These are phyloP conservation scores for Camelina sativa DNA, from an alignment of 345 rosid species.

Conservation along the genomic window DNA sequence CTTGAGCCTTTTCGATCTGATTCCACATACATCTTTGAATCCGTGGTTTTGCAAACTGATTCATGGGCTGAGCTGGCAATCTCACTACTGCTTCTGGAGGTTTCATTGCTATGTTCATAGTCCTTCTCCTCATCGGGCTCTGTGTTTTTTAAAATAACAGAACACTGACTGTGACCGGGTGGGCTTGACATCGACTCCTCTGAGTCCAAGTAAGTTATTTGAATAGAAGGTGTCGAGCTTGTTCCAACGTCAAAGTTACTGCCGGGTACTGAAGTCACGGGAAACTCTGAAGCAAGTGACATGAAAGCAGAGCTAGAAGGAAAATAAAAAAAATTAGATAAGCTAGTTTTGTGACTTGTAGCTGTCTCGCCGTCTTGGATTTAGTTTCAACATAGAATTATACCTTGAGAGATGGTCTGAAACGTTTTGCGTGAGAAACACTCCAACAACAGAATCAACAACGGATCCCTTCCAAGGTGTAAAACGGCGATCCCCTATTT, in stretches of 20 bases:
- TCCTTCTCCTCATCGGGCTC: constrained; percentile 56
- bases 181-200: constrained; percentile 54
- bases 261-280: constrained; percentile 46
- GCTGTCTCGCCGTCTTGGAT: constrained; percentile 2
- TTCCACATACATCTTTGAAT: constrained; percentile 40
- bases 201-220: constrained; percentile 52
- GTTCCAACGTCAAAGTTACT: constrained; percentile 48
- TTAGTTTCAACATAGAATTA: constrained; percentile 17
- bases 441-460: constrained; percentile 96
- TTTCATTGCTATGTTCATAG: constrained; percentile 52
- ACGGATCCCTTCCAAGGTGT: constrained; percentile 97
- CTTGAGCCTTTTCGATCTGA: constrained; percentile 43
- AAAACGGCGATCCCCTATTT: constrained; percentile 90
- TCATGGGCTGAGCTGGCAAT: constrained; percentile 46
- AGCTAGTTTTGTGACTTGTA: constrained; percentile 32
- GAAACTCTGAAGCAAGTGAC: constrained; percentile 84
- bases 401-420: constrained; percentile 97
- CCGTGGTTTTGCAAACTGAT: constrained; percentile 39
- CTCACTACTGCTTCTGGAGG: constrained; percentile 50
- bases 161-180: constrained; percentile 50
- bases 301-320: constrained; percentile 88
- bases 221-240: constrained; percentile 48
- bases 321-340: not conserved
- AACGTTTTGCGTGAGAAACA: constrained; percentile 96
- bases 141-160: constrained; percentile 47